phyloP scores from a whole-genome alignment of 371 early-diverging fungal species.

The Mucor irregularis region DNA sequence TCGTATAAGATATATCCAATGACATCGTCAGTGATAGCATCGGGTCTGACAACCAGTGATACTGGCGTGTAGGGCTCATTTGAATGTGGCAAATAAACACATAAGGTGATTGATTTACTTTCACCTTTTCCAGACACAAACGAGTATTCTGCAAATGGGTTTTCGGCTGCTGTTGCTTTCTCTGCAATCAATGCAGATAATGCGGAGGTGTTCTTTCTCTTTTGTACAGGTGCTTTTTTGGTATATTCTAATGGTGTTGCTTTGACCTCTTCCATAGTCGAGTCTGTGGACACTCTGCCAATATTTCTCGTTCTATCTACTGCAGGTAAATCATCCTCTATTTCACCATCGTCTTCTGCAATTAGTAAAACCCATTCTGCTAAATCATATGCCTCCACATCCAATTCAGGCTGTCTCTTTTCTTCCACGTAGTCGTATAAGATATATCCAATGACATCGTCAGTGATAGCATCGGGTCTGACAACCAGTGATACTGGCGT shows the following conservation, averaged over 20 bases:
- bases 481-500: conserved; percentile 74
- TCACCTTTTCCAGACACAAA: conserved; percentile 67
- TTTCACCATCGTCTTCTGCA: conserved; percentile 92
- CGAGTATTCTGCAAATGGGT: conserved; percentile 76
- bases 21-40: conserved; percentile 89
- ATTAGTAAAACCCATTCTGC: conserved; percentile 87
- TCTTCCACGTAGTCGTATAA: conserved; percentile 81
- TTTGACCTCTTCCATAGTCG: background rate
- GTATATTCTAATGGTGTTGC: conserved; percentile 17
- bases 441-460: conserved; percentile 89
- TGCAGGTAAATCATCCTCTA: conserved; percentile 96
- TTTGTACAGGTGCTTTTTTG: conserved; percentile 7
- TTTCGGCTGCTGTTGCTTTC: conserved; percentile 60
- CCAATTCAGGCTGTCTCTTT: conserved; percentile 63
- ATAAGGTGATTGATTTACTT: conserved; percentile 57
- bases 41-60: conserved; percentile 71
- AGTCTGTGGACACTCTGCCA: conserved; percentile 62
- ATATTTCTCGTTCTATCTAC: conserved; percentile 87
- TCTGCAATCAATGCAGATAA: conserved; percentile 66
- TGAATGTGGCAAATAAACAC: conserved; percentile 65
- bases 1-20: conserved; percentile 87
- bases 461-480: conserved; percentile 82
- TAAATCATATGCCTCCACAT: conserved; percentile 63
- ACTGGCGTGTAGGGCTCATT: conserved; percentile 59
- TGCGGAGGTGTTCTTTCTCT: conserved; percentile 45